Base-by-base conservation (phyloP, 352 stramenopile genomes). In the Discostella stelligera region DNA sequence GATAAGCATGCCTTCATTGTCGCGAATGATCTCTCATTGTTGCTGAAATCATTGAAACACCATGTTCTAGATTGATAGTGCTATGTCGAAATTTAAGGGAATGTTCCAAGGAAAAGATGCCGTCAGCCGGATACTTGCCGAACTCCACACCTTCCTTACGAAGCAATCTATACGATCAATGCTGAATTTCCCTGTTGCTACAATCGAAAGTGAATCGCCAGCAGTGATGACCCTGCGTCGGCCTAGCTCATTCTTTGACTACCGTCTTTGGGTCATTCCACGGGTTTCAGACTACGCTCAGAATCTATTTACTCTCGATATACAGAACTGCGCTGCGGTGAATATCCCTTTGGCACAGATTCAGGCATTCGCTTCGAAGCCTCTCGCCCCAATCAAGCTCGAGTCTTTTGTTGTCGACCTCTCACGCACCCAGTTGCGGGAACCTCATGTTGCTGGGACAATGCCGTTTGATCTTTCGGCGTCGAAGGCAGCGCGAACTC, bases 391-490 rank as follows among this genome's bases (percentile, higher is more conserved):
- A 21, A 93, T 94, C 61, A 93, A 94, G 66, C 83, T 94, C 10
- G 85, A 93, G 44, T 85, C 82, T 9, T 94, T 89, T 60, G 84
- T 94, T 20, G 77, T 79, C 3, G 82, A 91, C 46, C 74, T 94
- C 2, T 94, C 2, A 83, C 74, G 32, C 72, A 86, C 11, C 68
- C 81, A 94, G 71, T 54, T 92, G 9, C 80, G 83, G 23, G 75
- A 88, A 44, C 64, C 80, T 25, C 74, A 83, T 54, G 83, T 94
- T 39, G 88, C 80, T 23, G 78, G 80, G 11, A 78, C 71, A 11
- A 79, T 99, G 10, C 96, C 96, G 37, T 99, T 99, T 77, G 92
- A 98, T 65, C 77, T 99, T 32, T 94, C 89, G 0, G 77, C 86
- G 11, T 96, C 98, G 39, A 95, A 84, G 89, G 60, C 94, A 80